Conservation (phyloP, 345 rosid species). For the Combretum micranthum region DNA sequence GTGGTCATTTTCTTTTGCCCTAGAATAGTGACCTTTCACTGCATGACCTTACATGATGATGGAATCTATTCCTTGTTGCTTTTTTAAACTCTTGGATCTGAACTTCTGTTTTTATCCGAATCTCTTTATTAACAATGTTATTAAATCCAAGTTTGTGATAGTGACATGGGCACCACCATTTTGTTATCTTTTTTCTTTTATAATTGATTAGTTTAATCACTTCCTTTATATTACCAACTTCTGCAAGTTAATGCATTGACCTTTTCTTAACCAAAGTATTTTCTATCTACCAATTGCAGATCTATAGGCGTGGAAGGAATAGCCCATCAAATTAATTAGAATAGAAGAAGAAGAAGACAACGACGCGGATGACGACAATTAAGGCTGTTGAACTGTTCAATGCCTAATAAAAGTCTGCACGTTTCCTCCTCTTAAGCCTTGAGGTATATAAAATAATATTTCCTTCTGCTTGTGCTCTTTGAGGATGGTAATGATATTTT, state of each 20-base stretch:
- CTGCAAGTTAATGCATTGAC: conserved; percentile 21
- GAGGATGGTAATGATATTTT: no score
- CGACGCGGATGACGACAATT: no score
- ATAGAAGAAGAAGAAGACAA: no score
- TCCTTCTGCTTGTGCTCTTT: neutral
- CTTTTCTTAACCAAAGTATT: conserved; percentile 17
- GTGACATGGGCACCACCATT: conserved; percentile 12
- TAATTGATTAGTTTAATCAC: conserved; percentile 8
- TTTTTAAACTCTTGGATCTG: conserved; percentile 16
- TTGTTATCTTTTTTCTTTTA: neutral
- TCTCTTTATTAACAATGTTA: neutral
- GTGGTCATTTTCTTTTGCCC: conserved; percentile 25
- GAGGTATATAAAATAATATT: conserved; percentile 8
- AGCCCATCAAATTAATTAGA: no score
- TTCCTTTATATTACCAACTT: neutral
- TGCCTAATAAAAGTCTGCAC: conserved; percentile 6
- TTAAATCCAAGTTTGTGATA: conserved; percentile 2
- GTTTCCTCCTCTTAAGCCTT: conserved; percentile 9
- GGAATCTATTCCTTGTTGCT: conserved; percentile 21
- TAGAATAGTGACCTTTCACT: conserved; percentile 13
- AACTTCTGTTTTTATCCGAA: neutral
- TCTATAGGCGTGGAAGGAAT: conserved; percentile 4
- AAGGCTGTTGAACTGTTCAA: conserved; percentile 16
- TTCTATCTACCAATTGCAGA: conserved; percentile 13
- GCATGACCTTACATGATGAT: conserved; percentile 13